A percentile compares a stretch with the other conserved stretches of the same genome.
Conservation (phyloP, 345 rosid species). For the Salix dunnii region DNA sequence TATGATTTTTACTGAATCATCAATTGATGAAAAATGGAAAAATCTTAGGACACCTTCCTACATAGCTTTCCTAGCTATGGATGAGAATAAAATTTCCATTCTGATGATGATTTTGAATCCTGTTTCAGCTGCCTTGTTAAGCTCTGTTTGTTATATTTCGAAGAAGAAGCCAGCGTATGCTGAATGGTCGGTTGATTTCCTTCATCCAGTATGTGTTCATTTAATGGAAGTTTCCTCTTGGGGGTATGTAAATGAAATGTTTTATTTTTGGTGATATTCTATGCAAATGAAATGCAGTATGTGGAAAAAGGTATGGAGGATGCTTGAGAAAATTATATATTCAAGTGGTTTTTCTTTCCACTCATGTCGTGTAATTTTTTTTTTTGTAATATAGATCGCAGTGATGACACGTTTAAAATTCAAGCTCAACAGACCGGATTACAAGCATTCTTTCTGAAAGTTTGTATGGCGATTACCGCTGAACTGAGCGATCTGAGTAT, state of each 20-base stretch:
- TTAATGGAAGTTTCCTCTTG: too few species aligned
- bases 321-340: too few species aligned
- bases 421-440: conserved; percentile 28
- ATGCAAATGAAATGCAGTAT: too few species aligned
- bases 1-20: neutral
- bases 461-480: conserved; percentile 15
- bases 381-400: neutral
- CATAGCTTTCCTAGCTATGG: conserved; percentile 45
- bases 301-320: too few species aligned
- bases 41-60: conserved; percentile 75
- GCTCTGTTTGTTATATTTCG: neutral
- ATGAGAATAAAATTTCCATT: conserved; percentile 50
- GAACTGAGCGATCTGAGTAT: conserved; percentile 8
- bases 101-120: conserved; percentile 39
- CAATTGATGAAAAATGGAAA: conserved; percentile 47
- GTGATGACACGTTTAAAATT: conserved; percentile 20
- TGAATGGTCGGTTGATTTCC: too few species aligned
- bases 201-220: too few species aligned
- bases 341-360: too few species aligned
- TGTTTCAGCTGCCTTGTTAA: fast-evolving
- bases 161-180: too few species aligned
- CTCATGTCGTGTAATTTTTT: too few species aligned
- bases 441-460: neutral
- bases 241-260: too few species aligned
- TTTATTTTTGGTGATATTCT: too few species aligned